phyloP scores from a whole-genome alignment of 2,329 filamentous ascomycete species.

The Microdochium paspali region DNA sequence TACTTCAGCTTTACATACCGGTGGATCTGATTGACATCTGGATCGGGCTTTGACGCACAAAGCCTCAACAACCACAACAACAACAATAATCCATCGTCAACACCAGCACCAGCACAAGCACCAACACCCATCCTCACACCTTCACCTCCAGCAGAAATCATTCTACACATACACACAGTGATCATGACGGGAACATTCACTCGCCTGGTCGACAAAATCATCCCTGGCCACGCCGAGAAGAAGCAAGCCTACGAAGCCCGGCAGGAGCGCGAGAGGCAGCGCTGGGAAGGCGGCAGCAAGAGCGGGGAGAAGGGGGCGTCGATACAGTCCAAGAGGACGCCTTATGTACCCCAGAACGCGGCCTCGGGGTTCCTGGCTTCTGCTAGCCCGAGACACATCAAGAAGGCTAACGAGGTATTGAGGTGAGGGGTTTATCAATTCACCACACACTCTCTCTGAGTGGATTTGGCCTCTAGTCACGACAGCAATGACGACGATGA shows the following conservation, averaged over 20 bases:
- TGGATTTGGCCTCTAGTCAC: too few species aligned
- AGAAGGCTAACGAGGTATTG: slow-evolving; percentile 22
- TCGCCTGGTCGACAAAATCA: neutral
- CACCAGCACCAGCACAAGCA: too few species aligned
- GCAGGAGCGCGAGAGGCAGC: neutral
- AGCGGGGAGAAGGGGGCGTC: too few species aligned
- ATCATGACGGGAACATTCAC: neutral
- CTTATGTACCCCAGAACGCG: slow-evolving; percentile 29
- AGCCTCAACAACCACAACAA: neutral
- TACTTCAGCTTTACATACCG: too few species aligned
- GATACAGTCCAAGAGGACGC: neutral
- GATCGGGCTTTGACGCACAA: neutral
- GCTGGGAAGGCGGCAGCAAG: neutral
- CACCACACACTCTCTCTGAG: too few species aligned
- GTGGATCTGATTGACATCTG: too few species aligned
- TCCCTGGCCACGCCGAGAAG: neutral
- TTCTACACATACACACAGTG: neutral
- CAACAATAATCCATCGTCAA: neutral
- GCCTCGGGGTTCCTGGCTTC: slow-evolving; percentile 30
- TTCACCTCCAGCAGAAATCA: neutral
- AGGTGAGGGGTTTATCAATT: too few species aligned
- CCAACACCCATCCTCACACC: too few species aligned
- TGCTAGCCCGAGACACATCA: slow-evolving; percentile 28
- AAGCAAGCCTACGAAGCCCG: neutral
- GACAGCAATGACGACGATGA: too few species aligned